These are phyloP conservation scores for Corynascus novoguineensis DNA, from an alignment of 495 filamentous ascomycete species.

Conservation along the genomic window DNA sequence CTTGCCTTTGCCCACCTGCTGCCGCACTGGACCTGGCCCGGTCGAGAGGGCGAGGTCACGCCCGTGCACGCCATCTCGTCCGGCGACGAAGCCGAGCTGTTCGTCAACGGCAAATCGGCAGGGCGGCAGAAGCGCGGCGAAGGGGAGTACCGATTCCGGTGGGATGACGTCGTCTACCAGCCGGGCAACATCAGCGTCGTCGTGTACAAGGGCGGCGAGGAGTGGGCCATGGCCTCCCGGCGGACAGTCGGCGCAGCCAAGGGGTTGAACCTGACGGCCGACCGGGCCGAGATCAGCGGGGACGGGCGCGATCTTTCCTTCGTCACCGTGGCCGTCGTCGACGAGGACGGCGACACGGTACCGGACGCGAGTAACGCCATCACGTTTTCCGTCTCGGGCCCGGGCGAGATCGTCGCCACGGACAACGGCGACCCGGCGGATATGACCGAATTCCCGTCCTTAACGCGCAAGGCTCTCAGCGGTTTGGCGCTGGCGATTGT, in stretches of 20 bases:
- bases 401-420: slow-evolving; percentile 40
- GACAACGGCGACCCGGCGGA: slow-evolving; percentile 47
- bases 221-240: slow-evolving; percentile 39
- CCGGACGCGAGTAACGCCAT: slow-evolving; percentile 33
- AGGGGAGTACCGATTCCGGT: slow-evolving; percentile 42
- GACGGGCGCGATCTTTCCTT: slow-evolving; percentile 43
- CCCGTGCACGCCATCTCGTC: slow-evolving; percentile 46
- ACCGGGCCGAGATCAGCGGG: slow-evolving; percentile 32
- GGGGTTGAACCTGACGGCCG: slow-evolving; percentile 30
- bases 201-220: slow-evolving; percentile 36
- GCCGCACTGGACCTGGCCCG: slow-evolving; percentile 49
- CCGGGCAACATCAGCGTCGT: slow-evolving; percentile 41
- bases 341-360: slow-evolving; percentile 23
- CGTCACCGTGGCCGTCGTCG: slow-evolving; percentile 38
- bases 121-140: slow-evolving; percentile 32
- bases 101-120: slow-evolving; percentile 43
- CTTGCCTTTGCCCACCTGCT: slow-evolving; percentile 41
- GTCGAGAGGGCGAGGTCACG: slow-evolving; percentile 38
- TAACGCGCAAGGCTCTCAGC: slow-evolving; percentile 39
- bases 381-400: slow-evolving; percentile 38
- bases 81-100: slow-evolving; percentile 46
- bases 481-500: slow-evolving; percentile 42
- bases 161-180: slow-evolving; percentile 42
- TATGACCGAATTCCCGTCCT: slow-evolving; percentile 39
- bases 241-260: slow-evolving; percentile 33